phyloP scores from a whole-genome alignment of 805 yeast genomes.

The Starmerella khaoyaiensis region DNA sequence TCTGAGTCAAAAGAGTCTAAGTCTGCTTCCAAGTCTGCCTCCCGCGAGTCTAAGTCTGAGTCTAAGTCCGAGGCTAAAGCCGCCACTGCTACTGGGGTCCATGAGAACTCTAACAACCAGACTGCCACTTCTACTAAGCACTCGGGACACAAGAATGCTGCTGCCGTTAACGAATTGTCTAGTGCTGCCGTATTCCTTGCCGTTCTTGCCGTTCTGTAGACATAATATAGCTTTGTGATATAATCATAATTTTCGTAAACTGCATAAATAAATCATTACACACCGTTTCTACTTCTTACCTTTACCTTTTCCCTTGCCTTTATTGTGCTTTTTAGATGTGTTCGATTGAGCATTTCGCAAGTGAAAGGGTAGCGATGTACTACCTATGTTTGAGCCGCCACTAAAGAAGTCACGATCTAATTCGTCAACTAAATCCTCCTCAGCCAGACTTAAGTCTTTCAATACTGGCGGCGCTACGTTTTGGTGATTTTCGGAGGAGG shows the following conservation, averaged over 20 bases:
- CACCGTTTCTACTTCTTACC: background rate
- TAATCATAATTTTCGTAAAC: background rate
- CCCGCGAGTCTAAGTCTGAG: conserved; percentile 5
- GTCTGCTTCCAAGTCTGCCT: conserved; percentile 12
- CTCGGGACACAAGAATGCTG: conserved; percentile 8
- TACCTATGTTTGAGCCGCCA: conserved; percentile 51
- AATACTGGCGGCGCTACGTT: conserved; percentile 25
- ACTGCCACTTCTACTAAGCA: no score
- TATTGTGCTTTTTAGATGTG: conserved; percentile 48
- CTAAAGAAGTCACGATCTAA: conserved; percentile 77
- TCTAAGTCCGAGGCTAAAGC: conserved; percentile 5
- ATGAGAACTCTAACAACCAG: background rate
- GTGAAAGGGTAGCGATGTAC: conserved; percentile 63
- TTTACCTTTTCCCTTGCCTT: conserved; percentile 28
- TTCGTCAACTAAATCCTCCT: conserved; percentile 53
- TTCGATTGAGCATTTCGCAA: conserved; percentile 16
- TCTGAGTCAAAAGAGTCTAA: conserved; percentile 13
- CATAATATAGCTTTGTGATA: background rate
- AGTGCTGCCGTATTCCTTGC: conserved; percentile 17
- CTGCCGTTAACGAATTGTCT: conserved; percentile 5
- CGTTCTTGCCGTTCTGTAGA: conserved; percentile 14
- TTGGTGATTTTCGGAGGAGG: background rate
- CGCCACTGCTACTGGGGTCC: conserved; percentile 3
- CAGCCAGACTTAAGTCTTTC: conserved; percentile 6
- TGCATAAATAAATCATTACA: background rate